Evolutionary conservation across 2,329 filamentous ascomycete genomes (phyloP), one percentile per base, ranked within the genome.

Genomic region (Lasiodiplodia theobromae): DNA sequence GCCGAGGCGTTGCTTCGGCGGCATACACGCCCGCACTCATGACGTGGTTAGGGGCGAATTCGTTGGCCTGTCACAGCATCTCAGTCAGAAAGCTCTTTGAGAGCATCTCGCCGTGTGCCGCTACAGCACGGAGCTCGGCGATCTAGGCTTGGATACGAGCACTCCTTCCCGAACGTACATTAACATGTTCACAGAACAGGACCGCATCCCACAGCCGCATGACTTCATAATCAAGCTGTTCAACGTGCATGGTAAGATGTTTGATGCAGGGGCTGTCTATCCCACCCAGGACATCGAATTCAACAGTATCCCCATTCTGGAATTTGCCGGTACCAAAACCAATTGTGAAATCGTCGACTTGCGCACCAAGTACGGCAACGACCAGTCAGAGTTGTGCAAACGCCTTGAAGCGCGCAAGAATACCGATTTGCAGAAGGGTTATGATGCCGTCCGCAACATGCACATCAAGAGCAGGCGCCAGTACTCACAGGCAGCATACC

Each of bases 191-290:
- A 23, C 8, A 7, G 5, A 12, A 37, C 31, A 76, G 68, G 78
- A 84, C 66, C 78, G 78, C 31, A 80, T 82, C 28, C 78, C 83
- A 0, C 80, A 82, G 64, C 83, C 82, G 4, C 78, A 83, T 49
- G 84, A 82, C 28, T 81, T 85, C 52, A 81, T 75, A 12, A 84
- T 86, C 77, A 86, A 86, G 71, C 72, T 86, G 52, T 86, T 86
- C 74, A 79, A 82, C 65, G 80, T 86, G n/a, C 58, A 78, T 5
- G 82, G 81, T 7, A 78, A 81, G 25, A 79, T 79, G 73, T 81
- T 83, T 62, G 74, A 80, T 10, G 75, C 75, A 37, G 80, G 80
- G 51, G 77, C 79, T 72, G 72, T 77, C 70, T 73, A 72, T 58
- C 71, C 76, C 23, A 81, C 78, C 0, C 79, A 82, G 68, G 82